These are phyloP conservation scores for Ophioceras dolichostomum DNA, from an alignment of 2,329 filamentous ascomycete species.

Conservation along the genomic window DNA sequence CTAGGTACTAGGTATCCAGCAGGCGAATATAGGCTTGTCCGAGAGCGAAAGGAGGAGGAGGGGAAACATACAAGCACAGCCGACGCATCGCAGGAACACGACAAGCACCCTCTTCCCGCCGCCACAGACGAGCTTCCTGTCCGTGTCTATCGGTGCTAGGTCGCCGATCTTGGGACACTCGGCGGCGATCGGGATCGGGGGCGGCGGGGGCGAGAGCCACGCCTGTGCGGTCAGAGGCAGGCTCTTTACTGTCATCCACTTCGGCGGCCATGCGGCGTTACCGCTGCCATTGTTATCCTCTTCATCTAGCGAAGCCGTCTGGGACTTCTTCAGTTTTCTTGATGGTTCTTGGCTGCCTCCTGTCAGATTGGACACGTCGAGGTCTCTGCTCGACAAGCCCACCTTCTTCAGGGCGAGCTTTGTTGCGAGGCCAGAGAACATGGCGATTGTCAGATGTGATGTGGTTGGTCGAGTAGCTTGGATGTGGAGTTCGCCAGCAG, in stretches of 20 bases:
- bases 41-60: slow-evolving; percentile 3
- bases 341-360: slow-evolving; percentile 10
- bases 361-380: slow-evolving; percentile 27
- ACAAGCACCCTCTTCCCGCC: slow-evolving; percentile 32
- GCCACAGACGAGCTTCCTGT: slow-evolving; percentile 28
- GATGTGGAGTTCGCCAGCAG: too few relatives aligned
- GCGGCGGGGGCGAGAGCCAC: slow-evolving; percentile 38
- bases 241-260: slow-evolving; percentile 36
- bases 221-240: slow-evolving; percentile 39
- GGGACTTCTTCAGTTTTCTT: slow-evolving; percentile 17
- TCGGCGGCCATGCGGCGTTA: slow-evolving; percentile 20
- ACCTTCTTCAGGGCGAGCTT: slow-evolving; percentile 47
- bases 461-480: too few relatives aligned
- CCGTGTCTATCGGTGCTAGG: slow-evolving; percentile 32
- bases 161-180: slow-evolving; percentile 34
- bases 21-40: too few relatives aligned
- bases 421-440: slow-evolving; percentile 43
- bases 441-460: too few relatives aligned
- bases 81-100: slow-evolving; percentile 41
- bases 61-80: slow-evolving; percentile 37
- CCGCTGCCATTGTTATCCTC: slow-evolving; percentile 13
- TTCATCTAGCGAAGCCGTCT: slow-evolving; percentile 16
- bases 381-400: slow-evolving; percentile 37
- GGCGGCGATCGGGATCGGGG: slow-evolving; percentile 30
- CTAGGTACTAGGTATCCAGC: too few relatives aligned